phyloP scores from a whole-genome alignment of 73 alveolate genomes.

The Tetrahymena malaccensis region DNA sequence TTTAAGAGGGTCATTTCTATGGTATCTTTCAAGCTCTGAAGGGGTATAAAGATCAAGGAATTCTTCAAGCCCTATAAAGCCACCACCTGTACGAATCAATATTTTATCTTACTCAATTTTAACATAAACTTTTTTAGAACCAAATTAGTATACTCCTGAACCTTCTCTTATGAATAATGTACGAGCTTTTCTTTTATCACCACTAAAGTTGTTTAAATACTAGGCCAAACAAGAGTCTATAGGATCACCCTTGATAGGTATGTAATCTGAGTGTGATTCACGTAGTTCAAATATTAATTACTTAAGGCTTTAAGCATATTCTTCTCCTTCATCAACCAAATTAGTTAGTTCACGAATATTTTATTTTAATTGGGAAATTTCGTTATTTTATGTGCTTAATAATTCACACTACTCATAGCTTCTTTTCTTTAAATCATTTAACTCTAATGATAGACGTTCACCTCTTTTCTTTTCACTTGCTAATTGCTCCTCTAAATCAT shows the following conservation, averaged over 20 bases:
- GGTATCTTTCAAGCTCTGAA: conserved; percentile 36
- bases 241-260: conserved; percentile 9
- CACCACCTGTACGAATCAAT: conserved; percentile 18
- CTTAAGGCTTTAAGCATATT: background rate
- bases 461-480: background rate
- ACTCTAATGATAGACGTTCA: background rate
- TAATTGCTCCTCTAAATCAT: background rate
- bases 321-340: background rate
- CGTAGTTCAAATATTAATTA: background rate
- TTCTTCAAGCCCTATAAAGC: conserved; percentile 27
- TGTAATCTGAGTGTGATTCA: background rate
- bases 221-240: conserved; percentile 10
- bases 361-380: background rate
- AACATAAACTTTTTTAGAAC: conserved; percentile 17
- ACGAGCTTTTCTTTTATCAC: conserved; percentile 1
- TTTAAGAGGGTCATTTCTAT: background rate
- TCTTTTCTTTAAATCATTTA: background rate
- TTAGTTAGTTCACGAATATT: background rate
- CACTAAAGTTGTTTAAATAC: background rate
- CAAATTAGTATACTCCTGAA: conserved; percentile 16
- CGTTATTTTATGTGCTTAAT: background rate
- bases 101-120: conserved; percentile 10
- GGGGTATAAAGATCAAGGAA: conserved; percentile 18
- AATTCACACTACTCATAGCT: background rate
- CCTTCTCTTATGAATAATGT: conserved; percentile 10